These are phyloP conservation scores for Neostapfia colusana DNA, from an alignment of 176 grass and related monocot species.

Conservation along the genomic window DNA sequence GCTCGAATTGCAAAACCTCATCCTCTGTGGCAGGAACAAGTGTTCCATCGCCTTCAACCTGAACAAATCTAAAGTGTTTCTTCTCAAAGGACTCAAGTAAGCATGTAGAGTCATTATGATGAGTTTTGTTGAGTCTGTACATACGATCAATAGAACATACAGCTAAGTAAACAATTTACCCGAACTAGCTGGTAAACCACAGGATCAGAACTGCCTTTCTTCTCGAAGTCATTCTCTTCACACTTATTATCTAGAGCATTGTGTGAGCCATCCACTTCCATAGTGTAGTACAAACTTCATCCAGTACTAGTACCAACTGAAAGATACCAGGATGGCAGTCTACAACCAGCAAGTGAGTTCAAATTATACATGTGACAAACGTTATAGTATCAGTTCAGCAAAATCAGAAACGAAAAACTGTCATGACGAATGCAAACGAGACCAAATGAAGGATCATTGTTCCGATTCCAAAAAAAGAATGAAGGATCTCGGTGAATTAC, in stretches of 20 bases:
- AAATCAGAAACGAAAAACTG: not conserved
- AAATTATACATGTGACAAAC: constrained; percentile 21
- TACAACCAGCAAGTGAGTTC: constrained; percentile 24
- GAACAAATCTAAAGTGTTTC: constrained; percentile 28
- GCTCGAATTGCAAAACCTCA: constrained; percentile 83
- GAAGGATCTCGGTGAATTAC: constrained; percentile 7
- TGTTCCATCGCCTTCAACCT: constrained; percentile 98
- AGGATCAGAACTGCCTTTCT: constrained; percentile 57
- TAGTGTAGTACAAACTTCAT: constrained; percentile 59
- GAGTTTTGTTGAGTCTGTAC: not conserved
- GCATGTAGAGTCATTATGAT: not conserved
- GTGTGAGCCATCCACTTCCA: constrained; percentile 56
- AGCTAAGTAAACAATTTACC: constrained; percentile 50
- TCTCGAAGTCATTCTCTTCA: constrained; percentile 49
- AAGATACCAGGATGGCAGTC: constrained; percentile 28
- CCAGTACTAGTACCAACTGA: constrained; percentile 37
- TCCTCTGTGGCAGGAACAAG: constrained; percentile 94
- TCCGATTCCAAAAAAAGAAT: too few species aligned
- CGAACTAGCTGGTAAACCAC: constrained; percentile 97
- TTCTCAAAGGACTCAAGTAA: constrained; percentile 22
- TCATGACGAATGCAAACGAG: not conserved
- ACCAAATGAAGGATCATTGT: too few species aligned
- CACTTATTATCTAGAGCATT: constrained; percentile 49
- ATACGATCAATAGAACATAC: constrained; percentile 5
- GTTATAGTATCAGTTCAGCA: constrained; percentile 2